Percentiles rank a stretch among this genome's conserved stretches.
Evolutionary conservation across 192 early-diverging fungal species (phyloP).

Genomic region (Endogone sp.): DNA sequence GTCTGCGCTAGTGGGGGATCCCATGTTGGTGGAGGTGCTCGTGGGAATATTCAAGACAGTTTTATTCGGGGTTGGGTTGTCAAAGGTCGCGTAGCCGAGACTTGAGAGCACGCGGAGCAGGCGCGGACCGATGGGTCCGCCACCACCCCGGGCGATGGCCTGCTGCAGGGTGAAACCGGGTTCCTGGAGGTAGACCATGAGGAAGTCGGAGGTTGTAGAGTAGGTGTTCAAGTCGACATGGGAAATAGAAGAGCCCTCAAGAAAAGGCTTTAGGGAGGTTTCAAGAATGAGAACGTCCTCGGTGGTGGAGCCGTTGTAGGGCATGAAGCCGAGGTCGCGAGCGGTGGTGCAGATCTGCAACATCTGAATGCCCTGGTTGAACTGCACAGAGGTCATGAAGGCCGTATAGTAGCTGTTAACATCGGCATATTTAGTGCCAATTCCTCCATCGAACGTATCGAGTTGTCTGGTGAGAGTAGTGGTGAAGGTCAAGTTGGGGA

Average conservation of each 20-base stretch:
- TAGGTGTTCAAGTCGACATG: slow-evolving; percentile 30
- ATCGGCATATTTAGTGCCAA: not conserved
- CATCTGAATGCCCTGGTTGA: not conserved
- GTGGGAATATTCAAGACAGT: too few species aligned
- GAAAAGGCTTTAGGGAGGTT: slow-evolving; percentile 27
- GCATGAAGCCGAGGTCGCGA: slow-evolving; percentile 12
- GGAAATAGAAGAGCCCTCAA: slow-evolving; percentile 31
- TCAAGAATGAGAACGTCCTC: slow-evolving; percentile 22
- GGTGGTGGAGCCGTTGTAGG: not conserved
- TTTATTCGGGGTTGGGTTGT: not conserved
- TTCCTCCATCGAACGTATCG: slow-evolving; percentile 5
- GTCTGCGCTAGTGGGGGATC: too few species aligned
- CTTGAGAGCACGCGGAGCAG: slow-evolving; percentile 20
- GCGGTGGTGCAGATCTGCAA: slow-evolving; percentile 2
- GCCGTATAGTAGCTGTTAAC: not conserved
- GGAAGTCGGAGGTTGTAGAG: slow-evolving; percentile 25
- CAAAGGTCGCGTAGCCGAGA: slow-evolving; percentile 17
- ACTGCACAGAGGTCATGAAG: slow-evolving; percentile 12
- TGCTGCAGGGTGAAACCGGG: slow-evolving; percentile 20
- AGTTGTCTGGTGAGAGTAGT: not conserved
- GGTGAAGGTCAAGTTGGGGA: not conserved
- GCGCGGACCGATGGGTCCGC: slow-evolving; percentile 22
- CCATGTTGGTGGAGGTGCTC: too few species aligned
- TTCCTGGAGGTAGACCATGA: slow-evolving; percentile 34
- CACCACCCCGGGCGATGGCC: slow-evolving; percentile 3